Conservation (phyloP, 108 stramenopile species). For the Nitzschia sp. region DNA sequence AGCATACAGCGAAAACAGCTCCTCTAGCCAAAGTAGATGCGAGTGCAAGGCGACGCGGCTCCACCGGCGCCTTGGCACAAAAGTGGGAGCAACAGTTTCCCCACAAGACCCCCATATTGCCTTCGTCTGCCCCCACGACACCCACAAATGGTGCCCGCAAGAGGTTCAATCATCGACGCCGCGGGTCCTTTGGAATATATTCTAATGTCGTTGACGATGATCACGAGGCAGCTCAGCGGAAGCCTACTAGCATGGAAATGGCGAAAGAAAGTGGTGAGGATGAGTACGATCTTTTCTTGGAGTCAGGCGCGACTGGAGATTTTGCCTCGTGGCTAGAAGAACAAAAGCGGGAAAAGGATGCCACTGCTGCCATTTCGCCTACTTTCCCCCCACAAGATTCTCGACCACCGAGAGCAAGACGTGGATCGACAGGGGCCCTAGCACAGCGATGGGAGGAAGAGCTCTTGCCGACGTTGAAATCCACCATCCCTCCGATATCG, state of each 20-base stretch:
- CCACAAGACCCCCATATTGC: no score
- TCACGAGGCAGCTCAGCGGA: not conserved
- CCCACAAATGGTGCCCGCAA: not conserved
- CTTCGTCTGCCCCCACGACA: not conserved
- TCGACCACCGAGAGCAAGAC: not conserved
- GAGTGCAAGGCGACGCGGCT: no score
- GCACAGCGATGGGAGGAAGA: conserved; percentile 3
- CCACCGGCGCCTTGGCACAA: no score
- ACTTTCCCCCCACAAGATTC: not conserved
- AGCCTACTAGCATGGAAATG: not conserved
- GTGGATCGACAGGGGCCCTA: not conserved
- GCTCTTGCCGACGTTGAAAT: not conserved
- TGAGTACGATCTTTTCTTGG: not conserved
- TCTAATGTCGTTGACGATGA: not conserved
- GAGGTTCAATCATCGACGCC: conserved; percentile 8
- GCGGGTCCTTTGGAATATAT: not conserved
- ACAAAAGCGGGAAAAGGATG: not conserved
- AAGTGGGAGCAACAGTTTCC: no score
- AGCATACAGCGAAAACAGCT: no score
- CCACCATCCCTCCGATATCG: not conserved
- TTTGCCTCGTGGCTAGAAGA: not conserved
- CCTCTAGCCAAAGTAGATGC: no score
- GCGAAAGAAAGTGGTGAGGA: not conserved
- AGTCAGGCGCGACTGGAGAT: conserved; percentile 2
- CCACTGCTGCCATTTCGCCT: not conserved